Evolutionary conservation across 1,284 basidiomycete species (phyloP).

Genomic region (Anthracocystis panici-leucophaei): DNA sequence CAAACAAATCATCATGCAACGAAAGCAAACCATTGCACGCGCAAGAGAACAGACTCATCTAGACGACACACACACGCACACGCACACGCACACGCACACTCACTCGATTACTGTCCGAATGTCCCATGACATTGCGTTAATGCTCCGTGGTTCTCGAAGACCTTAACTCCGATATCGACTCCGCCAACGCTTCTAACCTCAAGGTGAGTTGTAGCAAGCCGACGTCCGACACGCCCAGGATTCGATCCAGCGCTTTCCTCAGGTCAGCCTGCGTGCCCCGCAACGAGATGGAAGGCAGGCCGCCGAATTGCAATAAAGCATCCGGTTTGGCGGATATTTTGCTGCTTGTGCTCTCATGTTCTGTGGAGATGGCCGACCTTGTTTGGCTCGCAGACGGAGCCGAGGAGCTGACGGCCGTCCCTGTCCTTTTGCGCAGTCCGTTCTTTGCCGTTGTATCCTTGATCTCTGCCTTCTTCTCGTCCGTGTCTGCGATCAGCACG

Average conservation of each 20-base stretch:
- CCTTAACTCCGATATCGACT: conserved; percentile 16
- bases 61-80: not conserved
- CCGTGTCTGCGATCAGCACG: not conserved
- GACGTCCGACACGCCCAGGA: conserved; percentile 6
- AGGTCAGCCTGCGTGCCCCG: conserved; percentile 48
- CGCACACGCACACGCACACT: not conserved
- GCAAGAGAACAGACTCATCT: no score
- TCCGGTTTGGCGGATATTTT: conserved; percentile 12
- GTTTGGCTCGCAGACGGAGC: not conserved
- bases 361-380: not conserved
- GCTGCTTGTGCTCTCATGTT: not conserved
- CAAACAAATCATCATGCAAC: no score
- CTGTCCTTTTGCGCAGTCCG: conserved; percentile 22
- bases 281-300: conserved; percentile 40
- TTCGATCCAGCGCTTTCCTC: conserved; percentile 17
- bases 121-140: not conserved
- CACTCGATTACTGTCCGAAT: not conserved
- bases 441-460: conserved; percentile 14
- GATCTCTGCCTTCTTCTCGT: conserved; percentile 6
- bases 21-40: no score
- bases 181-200: conserved; percentile 12
- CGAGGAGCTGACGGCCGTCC: not conserved
- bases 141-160: not conserved
- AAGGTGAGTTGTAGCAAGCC: conserved; percentile 20
- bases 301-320: conserved; percentile 51